Percentiles rank a stretch among this genome's conserved stretches.
Conservation (phyloP, 2,329 filamentous ascomycete species). For the Berkeleyomyces basicola region DNA sequence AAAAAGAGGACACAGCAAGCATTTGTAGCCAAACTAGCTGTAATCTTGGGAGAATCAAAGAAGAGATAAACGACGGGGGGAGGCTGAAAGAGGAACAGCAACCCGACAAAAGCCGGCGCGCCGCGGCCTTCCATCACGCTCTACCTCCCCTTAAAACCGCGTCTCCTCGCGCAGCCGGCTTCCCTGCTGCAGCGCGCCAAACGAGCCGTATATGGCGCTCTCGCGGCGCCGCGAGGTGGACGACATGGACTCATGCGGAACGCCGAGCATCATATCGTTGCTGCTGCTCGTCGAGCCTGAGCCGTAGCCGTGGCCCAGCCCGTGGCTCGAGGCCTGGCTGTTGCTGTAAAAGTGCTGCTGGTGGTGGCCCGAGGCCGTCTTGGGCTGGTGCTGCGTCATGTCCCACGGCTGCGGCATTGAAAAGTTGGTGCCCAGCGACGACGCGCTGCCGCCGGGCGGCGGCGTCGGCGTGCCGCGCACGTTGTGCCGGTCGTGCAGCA, state of each 20-base stretch:
- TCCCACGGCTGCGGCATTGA: constrained; percentile 10
- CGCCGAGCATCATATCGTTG: constrained; percentile 11
- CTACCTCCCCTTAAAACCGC: constrained; percentile 25
- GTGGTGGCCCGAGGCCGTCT: constrained; percentile 16
- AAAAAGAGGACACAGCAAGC: not conserved
- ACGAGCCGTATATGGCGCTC: constrained; percentile 43
- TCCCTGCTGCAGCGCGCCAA: constrained; percentile 25
- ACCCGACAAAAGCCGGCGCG: no score
- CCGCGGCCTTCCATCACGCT: not conserved
- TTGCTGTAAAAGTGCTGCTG: constrained; percentile 28
- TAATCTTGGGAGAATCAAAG: no score
- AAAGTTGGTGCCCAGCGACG: constrained; percentile 14
- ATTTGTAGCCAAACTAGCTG: no score
- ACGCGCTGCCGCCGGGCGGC: constrained; percentile 13
- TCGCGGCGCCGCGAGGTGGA: constrained; percentile 33
- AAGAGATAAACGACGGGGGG: no score
- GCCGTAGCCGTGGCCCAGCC: constrained; percentile 8
- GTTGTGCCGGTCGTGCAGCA: constrained; percentile 20
- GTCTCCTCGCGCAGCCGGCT: constrained; percentile 39
- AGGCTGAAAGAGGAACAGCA: no score
- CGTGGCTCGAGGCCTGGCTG: constrained; percentile 19
- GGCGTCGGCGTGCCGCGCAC: constrained; percentile 29
- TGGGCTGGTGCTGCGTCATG: not conserved
- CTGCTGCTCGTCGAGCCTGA: not conserved
- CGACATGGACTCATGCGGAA: constrained; percentile 6